Evolutionary conservation across 768 basidiomycete species (phyloP), one percentile per base, ranked within the genome.

Genomic region (Kwoniella mangroviensis): DNA sequence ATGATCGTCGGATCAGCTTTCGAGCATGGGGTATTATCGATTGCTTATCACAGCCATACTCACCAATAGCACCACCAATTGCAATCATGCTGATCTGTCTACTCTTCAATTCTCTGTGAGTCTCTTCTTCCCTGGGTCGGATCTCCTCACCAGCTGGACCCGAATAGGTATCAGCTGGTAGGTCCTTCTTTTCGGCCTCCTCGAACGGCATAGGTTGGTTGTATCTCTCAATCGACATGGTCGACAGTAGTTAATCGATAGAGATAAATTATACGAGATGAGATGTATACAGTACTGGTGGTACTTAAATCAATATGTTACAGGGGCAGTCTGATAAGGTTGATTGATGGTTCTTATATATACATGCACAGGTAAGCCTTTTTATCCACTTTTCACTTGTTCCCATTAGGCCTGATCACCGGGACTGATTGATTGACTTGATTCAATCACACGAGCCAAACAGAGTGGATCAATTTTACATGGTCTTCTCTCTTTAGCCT

Each of bases 41-140:
- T n/a, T n/a, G n/a, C n/a, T n/a, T n/a, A n/a, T n/a, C n/a, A n/a
- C n/a, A n/a, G n/a, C n/a, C n/a, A n/a, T n/a, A n/a, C n/a, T 49
- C 45, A 40, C 75, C 76, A 11, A 64, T 64, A 7, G 63, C 58
- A n/a, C 69, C 61, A 57, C 21, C 53, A 40, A 56, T 42, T 15
- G 65, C 55, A 22, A 66, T 43, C 66, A 67, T 64, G 21, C 61
- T 62, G 43, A 62, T 62, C 61, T 62, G 61, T 24, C 61, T 62
- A 15, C 60, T 52, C 61, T 69, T 70, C 52, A 70, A 57, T 22
- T 63, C 69, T 65, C 69, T 41, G 40, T 49, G n/a, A 19, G 69
- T 70, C 52, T 70, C 69, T 52, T 70, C 69, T 45, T 61, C 69
- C 22, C 63, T 51, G 19, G 69, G 69, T 19, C 43, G 54, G n/a